Evolutionary conservation across 306 rosid genomes (phyloP).

Genomic region (Malus sieversii): DNA sequence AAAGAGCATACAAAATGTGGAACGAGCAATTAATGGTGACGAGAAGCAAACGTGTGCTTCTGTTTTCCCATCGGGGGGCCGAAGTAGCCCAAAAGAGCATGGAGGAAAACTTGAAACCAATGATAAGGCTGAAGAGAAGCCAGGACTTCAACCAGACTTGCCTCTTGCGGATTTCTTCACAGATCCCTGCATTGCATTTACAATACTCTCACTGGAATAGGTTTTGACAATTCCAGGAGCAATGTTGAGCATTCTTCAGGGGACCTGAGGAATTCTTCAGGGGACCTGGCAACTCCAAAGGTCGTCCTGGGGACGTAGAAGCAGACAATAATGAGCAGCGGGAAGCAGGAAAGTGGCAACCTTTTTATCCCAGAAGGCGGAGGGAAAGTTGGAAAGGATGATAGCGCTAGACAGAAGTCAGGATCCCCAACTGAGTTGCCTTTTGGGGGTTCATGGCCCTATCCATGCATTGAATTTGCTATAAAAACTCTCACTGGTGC

Average conservation of each 20-base stretch:
- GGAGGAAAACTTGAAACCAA: slow-evolving; percentile 11
- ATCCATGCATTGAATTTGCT: slow-evolving; percentile 82
- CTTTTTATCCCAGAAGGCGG: too few species aligned
- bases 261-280: slow-evolving; percentile 7
- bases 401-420: slow-evolving; percentile 17
- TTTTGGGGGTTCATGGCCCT: slow-evolving; percentile 42
- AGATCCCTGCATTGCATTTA: slow-evolving; percentile 45
- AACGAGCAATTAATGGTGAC: slow-evolving; percentile 4
- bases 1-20: slow-evolving; percentile 12
- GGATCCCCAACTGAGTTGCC: slow-evolving; percentile 30
- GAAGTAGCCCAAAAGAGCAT: slow-evolving; percentile 7
- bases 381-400: neutral
- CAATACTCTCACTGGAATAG: slow-evolving; percentile 65
- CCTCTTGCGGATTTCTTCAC: slow-evolving; percentile 33
- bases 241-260: slow-evolving; percentile 17
- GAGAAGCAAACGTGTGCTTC: slow-evolving; percentile 4
- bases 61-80: slow-evolving; percentile 11
- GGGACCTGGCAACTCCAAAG: neutral
- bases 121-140: slow-evolving; percentile 24
- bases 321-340: too few species aligned
- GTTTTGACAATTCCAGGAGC: slow-evolving; percentile 30
- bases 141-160: slow-evolving; percentile 28
- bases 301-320: too few species aligned
- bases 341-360: too few species aligned
- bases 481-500: slow-evolving; percentile 60